Base-by-base conservation (phyloP, 768 basidiomycete species). In the Lentinula edodes region DNA sequence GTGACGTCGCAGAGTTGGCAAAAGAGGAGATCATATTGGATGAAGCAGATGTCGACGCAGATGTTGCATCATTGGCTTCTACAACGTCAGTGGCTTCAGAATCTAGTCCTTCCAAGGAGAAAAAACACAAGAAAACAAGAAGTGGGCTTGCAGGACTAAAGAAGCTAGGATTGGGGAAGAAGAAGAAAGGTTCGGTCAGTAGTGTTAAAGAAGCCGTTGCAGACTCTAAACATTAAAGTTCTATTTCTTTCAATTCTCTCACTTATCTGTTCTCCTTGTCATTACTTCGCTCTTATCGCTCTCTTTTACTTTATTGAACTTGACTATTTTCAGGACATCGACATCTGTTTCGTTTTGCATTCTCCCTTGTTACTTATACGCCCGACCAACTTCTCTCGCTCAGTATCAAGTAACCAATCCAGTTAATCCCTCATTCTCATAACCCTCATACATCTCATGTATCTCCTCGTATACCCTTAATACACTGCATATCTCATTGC, bases 131-230 rank as follows among this genome's bases (percentile, higher is more conserved):
- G 71, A 87, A 84, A 75, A 82, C 77, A 62, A 84, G 79, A 70
- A 86, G 85, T 69, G 76, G 83, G 53, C 74, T 85, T 50, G 76
- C 83, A 34, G 77, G 76, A 50, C 71, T 87, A 64, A 88, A 85
- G 73, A 82, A 81, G 67, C 68, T 87, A 28, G 80, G 82, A 52
- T 72, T 77, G 46, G 66, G 77, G 23, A 76, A 76, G 39, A 73
- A 78, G 75, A 86, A 83, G 73, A 82, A 80, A 68, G 83, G 81
- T 64, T 81, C 83, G 42, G 68, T 69, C 63, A 76, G 76, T 66
- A 80, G 76, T 66, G 65, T 78, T 61, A 82, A 83, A 67, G 82
- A 78, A 64, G 53, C 13, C 42, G 10, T 34, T 20, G 23, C 57
- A 46, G 62, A 53, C 18, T 39, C 62, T n/a, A 63, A 63, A 43